Percentiles rank a stretch among this genome's conserved stretches.
These are phyloP conservation scores for Kentomonas sorsogonicus DNA, from an alignment of 208 protist species.

Conservation along the genomic window DNA sequence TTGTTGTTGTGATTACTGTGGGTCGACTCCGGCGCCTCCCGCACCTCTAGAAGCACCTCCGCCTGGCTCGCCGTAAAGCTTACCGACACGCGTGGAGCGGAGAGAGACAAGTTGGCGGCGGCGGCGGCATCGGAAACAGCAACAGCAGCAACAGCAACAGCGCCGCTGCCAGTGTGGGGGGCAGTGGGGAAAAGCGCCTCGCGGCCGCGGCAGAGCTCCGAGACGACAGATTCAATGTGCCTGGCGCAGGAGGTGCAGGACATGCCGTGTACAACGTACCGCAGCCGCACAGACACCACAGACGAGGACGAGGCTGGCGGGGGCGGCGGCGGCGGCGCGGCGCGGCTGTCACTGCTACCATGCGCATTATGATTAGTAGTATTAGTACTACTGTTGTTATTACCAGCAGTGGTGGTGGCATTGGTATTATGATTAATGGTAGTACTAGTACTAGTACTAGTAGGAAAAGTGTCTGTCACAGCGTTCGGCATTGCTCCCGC, in stretches of 20 bases:
- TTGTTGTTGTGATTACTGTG: slow-evolving; percentile 10
- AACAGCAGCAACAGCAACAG: too few species aligned
- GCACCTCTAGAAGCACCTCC: too few species aligned
- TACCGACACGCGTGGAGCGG: background rate
- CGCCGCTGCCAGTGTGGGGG: too few species aligned
- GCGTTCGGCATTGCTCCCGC: background rate
- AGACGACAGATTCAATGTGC: slow-evolving; percentile 54
- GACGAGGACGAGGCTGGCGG: background rate
- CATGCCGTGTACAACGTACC: slow-evolving; percentile 83
- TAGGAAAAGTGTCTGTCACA: background rate
- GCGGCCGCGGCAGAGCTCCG: too few species aligned
- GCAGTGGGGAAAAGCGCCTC: background rate
- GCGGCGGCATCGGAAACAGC: too few species aligned
- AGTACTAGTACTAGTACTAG: slow-evolving; percentile 9
- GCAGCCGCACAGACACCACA: slow-evolving; percentile 12
- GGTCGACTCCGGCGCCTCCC: background rate
- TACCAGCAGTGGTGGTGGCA: background rate
- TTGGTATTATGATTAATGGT: slow-evolving; percentile 8
- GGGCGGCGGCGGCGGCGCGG: background rate
- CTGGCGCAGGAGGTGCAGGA: slow-evolving; percentile 90
- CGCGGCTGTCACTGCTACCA: too few species aligned
- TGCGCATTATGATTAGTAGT: too few species aligned
- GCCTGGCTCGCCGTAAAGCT: background rate
- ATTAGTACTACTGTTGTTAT: too few species aligned
- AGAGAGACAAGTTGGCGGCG: background rate